phyloP scores from a whole-genome alignment of 441 rosid genomes.

The Dalechampia spathulata region DNA sequence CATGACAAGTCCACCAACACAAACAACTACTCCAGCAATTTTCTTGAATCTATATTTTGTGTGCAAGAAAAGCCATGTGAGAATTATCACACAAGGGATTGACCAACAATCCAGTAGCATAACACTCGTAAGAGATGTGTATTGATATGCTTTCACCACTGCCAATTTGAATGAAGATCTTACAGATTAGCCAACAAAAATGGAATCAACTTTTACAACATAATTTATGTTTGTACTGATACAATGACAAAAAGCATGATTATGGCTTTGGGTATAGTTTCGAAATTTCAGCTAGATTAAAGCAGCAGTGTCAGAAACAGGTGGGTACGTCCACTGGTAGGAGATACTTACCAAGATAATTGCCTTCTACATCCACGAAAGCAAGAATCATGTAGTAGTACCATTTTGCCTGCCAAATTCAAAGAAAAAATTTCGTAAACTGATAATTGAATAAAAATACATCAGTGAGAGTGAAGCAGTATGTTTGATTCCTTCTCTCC shows the following conservation, averaged over 20 bases:
- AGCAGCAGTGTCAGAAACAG: not conserved
- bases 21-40: slow-evolving; percentile 66
- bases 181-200: slow-evolving; percentile 2
- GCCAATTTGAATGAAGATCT: slow-evolving; percentile 14
- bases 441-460: not conserved
- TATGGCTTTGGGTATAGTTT: not conserved
- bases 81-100: slow-evolving; percentile 77
- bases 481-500: not conserved
- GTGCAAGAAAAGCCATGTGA: slow-evolving; percentile 67
- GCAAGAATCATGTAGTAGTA: slow-evolving; percentile 69
- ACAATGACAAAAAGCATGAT: not conserved
- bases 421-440: not conserved
- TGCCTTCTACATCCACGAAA: slow-evolving; percentile 80
- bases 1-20: slow-evolving; percentile 70
- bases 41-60: slow-evolving; percentile 75
- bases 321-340: not conserved
- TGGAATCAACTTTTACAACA: not conserved
- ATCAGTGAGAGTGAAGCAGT: not conserved
- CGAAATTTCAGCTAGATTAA: not conserved
- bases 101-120: slow-evolving; percentile 97
- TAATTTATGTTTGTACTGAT: not conserved
- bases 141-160: slow-evolving; percentile 96
- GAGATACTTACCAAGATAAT: slow-evolving; percentile 70
- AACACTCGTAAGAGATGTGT: slow-evolving; percentile 82
- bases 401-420: slow-evolving; percentile 78